Base-by-base conservation (phyloP, 495 filamentous ascomycete genomes). In the Hyaloscypha hepaticicola region DNA sequence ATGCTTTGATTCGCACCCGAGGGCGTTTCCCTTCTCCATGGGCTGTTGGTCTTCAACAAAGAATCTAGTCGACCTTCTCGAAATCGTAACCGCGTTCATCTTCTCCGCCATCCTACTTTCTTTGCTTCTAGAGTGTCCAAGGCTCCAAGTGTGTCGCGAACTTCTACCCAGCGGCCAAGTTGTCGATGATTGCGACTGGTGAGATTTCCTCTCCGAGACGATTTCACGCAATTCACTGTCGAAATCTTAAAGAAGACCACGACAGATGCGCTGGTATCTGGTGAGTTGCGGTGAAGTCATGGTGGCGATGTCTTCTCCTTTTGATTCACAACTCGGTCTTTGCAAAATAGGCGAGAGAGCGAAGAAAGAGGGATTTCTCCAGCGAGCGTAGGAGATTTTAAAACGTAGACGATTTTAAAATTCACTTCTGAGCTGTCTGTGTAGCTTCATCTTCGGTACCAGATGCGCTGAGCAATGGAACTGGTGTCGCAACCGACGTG, bases 1-100 rank as follows among this genome's bases (percentile, higher is more conserved):
- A 21, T 52, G 33, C 56, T 45, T 33, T 12, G 49, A 66, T 8
- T 67, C 62, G 33, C 9, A 24, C 0, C 28, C 25, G 9, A 21
- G 53, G 19, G 25, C 31, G 2, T 26, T 64, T 31, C 38, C 57
- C 0, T n/a, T 25, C 24, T 63, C 65, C 31, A 59, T 38, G 34
- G 24, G n/a, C 14, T 67, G 28, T 31, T 68, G 61, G 11, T 70
- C 59, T 22, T 66, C 59, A 9, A 28, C 33, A n/a, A 63, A 70
- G 4, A 58, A 27, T 33, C 69, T 61, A 21, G 65, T 63, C 27
- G 69, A 62, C 31, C 69, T 41, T 48, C 62, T 67, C 53, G 69
- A 70, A 26, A 70, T 34, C 16, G 50, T 60, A 2, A 50, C 25
- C 9, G 51, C 45, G 6, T 48, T 26, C 34, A 16, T 58, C 3